These are phyloP conservation scores for Arthroderma sp. DNA, from an alignment of 2,329 filamentous ascomycete species.

Conservation along the genomic window DNA sequence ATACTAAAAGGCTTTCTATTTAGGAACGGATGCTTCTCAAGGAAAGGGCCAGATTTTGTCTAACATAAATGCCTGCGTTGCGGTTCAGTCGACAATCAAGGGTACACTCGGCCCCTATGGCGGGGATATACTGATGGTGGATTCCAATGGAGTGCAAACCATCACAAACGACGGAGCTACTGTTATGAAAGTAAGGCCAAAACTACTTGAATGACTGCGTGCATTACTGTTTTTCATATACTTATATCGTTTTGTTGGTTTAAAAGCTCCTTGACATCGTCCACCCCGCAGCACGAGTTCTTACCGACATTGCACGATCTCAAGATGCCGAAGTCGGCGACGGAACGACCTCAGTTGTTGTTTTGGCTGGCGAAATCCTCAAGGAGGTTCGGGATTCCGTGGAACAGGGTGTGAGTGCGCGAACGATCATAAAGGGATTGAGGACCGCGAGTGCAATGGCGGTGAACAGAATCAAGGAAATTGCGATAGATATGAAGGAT, in stretches of 20 bases:
- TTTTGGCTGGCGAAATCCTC: conserved; percentile 90
- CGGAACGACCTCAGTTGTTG: conserved; percentile 93
- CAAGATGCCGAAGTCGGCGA: conserved; percentile 99
- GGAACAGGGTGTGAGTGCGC: conserved; percentile 91
- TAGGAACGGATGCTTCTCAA: conserved; percentile 94
- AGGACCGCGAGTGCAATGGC: conserved; percentile 78
- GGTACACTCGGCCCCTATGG: conserved; percentile 92
- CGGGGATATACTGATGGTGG: conserved; percentile 88
- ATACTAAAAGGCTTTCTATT: conserved; percentile 11
- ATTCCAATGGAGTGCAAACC: conserved; percentile 87
- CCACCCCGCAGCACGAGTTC: conserved; percentile 89
- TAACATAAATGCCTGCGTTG: conserved; percentile 96
- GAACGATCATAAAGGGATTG: conserved; percentile 94
- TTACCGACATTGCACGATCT: conserved; percentile 95
- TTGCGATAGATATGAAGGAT: conserved; percentile 55
- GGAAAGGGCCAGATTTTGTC: conserved; percentile 93
- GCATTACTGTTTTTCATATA: neutral
- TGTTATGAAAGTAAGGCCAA: conserved; percentile 73
- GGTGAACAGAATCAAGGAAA: conserved; percentile 98
- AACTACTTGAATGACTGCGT: neutral
- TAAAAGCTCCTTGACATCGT: conserved; percentile 86
- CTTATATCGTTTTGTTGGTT: conserved; percentile 1
- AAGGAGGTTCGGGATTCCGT: conserved; percentile 95
- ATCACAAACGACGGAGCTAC: conserved; percentile 99
- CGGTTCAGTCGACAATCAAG: conserved; percentile 91